These are phyloP conservation scores for Trichomonas vaginalis DNA, from an alignment of 208 protist genomes.

Conservation along the genomic window DNA sequence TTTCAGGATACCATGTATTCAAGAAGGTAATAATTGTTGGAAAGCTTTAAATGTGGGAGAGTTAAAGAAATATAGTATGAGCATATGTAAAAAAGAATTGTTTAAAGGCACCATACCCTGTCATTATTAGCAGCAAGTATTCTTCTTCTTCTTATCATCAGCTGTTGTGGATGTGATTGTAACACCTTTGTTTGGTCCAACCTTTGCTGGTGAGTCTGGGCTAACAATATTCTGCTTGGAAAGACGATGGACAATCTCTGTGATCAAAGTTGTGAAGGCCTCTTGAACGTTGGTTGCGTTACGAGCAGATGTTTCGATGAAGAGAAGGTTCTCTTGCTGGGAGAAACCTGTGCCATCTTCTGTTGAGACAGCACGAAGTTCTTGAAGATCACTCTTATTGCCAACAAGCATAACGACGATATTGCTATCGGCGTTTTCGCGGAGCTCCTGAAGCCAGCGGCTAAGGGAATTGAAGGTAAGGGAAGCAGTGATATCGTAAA, in stretches of 20 bases:
- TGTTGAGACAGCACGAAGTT: constrained; percentile 30
- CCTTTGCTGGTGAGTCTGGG: background rate
- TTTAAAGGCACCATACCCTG: too few relatives aligned
- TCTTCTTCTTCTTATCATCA: background rate
- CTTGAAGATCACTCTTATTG: constrained; percentile 79
- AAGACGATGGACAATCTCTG: background rate
- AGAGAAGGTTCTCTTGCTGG: constrained; percentile 54
- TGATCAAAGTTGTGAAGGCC: constrained; percentile 90
- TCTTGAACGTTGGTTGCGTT: constrained; percentile 91
- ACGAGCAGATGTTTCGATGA: constrained; percentile 92
- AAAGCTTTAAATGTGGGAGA: too few relatives aligned
- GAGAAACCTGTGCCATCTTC: constrained; percentile 33
- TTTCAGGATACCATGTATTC: too few relatives aligned
- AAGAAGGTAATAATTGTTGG: too few relatives aligned
- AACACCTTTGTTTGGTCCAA: background rate
- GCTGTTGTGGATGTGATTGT: background rate
- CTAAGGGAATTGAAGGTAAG: constrained; percentile 82
- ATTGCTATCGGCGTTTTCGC: constrained; percentile 69
- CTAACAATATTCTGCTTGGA: background rate
- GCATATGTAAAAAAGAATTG: too few relatives aligned
- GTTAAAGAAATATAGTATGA: too few relatives aligned
- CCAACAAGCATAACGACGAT: constrained; percentile 91
- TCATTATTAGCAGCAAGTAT: too few relatives aligned
- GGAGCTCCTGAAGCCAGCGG: constrained; percentile 88
- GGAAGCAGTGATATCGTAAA: constrained; percentile 94